Conservation (phyloP, 2,329 filamentous ascomycete species). For the Colletotrichum horii region DNA sequence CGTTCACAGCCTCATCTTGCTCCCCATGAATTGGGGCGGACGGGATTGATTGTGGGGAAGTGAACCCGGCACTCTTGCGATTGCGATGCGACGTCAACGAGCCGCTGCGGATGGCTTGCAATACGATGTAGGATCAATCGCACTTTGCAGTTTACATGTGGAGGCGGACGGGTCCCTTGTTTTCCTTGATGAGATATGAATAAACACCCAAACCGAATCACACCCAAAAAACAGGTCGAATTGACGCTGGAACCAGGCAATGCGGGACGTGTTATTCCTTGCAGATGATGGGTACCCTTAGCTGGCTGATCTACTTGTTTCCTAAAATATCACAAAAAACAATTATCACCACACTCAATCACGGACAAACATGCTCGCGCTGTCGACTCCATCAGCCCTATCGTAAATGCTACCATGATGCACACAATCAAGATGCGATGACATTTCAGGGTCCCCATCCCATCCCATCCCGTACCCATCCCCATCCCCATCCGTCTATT, state of each 20-base stretch:
- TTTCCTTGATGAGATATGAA: conserved; percentile 5
- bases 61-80: neutral
- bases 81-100: neutral
- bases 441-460: neutral
- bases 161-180: neutral
- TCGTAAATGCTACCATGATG: neutral
- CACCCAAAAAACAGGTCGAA: neutral
- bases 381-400: conserved; percentile 1
- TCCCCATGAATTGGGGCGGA: neutral
- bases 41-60: neutral
- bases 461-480: neutral
- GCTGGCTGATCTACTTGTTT: neutral
- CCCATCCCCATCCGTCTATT: neutral
- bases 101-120: neutral
- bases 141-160: neutral
- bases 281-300: neutral
- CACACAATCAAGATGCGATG: neutral
- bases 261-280: neutral
- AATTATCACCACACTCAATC: neutral
- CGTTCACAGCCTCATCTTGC: neutral
- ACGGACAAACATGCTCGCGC: neutral
- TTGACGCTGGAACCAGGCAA: neutral
- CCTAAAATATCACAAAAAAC: neutral
- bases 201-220: neutral
- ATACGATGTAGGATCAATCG: neutral